Evolutionary conservation across 2,329 filamentous ascomycete genomes (phyloP), one percentile per base, ranked within the genome.

Genomic region (Paracoccidioides brasiliensis): DNA sequence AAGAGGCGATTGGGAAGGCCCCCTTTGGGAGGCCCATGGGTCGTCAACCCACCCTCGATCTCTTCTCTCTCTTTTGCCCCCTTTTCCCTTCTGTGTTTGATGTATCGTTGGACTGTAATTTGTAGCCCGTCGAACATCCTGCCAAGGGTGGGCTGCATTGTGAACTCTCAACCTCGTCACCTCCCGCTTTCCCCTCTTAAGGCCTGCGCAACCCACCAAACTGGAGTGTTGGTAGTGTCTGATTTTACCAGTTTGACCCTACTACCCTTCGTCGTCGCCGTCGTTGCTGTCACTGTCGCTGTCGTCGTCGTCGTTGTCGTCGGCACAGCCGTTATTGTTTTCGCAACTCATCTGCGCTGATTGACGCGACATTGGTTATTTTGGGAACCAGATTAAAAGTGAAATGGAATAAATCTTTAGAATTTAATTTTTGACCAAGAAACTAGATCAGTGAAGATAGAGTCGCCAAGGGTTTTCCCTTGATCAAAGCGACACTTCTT

Each of bases 401-500:
- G 49, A 32, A 52, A 52, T 41, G 38, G 22, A 42, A 52, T 52
- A 14, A 52, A 28, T 3, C 22, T 32, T 14, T 14, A n/a, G 28
- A 41, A 37, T 4, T 15, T n/a, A 6, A 28, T 22, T 22, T 22
- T 32, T 5, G 15, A 15, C 32, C 28, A 33, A 10, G 14, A 32
- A 5, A 9, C 15, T n/a, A 33, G 35, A 45, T 33, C 5, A 22
- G 15, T 10, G 7, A 37, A 42, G 22, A 37, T 46, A 3, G 41
- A 43, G 41, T 53, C 33, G 52, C 30, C 15, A 37, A 30, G 38
- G 38, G 42, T 35, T 53, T 41, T 3, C 44, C 44, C 52, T 53
- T 42, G 28, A 33, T 22, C 28, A 32, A n/a, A 45, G 52, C 41
- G 41, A 28, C 41, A 53, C 10, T 32, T 33, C 54, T 57, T 57